These are phyloP conservation scores for Trichophaea hybrida DNA, from an alignment of 2,329 filamentous ascomycete genomes.

Conservation along the genomic window DNA sequence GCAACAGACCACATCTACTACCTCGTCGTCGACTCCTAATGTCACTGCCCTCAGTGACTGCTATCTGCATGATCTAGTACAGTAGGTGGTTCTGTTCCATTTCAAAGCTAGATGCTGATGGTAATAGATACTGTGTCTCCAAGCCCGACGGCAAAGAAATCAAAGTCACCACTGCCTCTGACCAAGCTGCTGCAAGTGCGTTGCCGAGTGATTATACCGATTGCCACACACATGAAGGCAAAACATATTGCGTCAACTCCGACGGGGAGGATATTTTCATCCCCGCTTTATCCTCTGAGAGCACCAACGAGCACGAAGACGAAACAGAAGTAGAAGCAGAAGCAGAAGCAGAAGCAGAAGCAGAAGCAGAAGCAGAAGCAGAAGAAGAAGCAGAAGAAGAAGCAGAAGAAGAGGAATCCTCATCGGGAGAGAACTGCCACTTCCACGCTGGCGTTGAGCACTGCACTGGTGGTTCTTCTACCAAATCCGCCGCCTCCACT, in stretches of 20 bases:
- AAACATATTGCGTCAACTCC: conserved; percentile 43
- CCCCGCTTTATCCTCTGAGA: conserved; percentile 26
- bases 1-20: not conserved
- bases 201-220: conserved; percentile 31
- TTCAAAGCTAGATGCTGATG: not conserved
- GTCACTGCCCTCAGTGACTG: conserved; percentile 7
- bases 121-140: conserved; percentile 35
- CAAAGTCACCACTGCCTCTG: conserved; percentile 28
- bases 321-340: conserved; percentile 7
- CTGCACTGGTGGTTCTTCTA: conserved; percentile 13
- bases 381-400: conserved; percentile 11
- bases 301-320: conserved; percentile 1
- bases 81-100: not conserved
- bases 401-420: conserved; percentile 1
- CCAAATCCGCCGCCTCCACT: conserved; percentile 32
- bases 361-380: conserved; percentile 8
- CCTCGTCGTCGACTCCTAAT: not conserved
- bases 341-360: conserved; percentile 17
- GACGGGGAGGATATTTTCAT: conserved; percentile 48
- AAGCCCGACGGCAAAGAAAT: conserved; percentile 30
- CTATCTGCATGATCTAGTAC: conserved; percentile 8
- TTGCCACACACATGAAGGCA: conserved; percentile 45
- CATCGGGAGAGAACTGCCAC: conserved; percentile 43
- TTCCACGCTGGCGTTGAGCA: conserved; percentile 59
- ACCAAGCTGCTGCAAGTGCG: conserved; percentile 12